These are phyloP conservation scores for Thamnidium elegans DNA, from an alignment of 192 early-diverging fungal genomes.

Conservation along the genomic window DNA sequence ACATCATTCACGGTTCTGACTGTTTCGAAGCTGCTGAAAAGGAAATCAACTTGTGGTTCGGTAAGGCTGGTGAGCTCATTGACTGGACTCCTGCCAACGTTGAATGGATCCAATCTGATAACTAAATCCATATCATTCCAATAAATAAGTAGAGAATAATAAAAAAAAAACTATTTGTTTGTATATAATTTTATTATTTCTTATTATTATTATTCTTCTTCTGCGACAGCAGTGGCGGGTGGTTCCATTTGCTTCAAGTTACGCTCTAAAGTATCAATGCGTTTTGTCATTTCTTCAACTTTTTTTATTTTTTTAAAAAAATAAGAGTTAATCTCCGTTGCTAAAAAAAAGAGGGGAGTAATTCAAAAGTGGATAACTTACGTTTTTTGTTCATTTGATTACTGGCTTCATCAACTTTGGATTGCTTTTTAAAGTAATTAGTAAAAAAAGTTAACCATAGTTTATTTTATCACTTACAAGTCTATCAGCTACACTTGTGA, in stretches of 20 bases:
- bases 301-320: background rate
- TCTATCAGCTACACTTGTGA: no score
- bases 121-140: conserved; percentile 42
- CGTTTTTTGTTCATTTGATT: conserved; percentile 9
- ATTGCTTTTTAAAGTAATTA: conserved; percentile 1
- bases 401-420: conserved; percentile 8
- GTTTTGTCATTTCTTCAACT: conserved; percentile 15
- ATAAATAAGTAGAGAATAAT: conserved; percentile 6
- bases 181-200: background rate
- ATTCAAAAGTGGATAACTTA: background rate
- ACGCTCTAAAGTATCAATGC: conserved; percentile 5
- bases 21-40: conserved; percentile 77
- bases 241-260: conserved; percentile 15
- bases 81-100: conserved; percentile 62
- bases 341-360: no score
- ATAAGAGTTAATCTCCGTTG: no score
- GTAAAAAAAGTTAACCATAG: background rate
- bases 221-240: background rate
- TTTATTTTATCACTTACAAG: no score
- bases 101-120: conserved; percentile 70
- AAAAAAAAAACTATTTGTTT: background rate
- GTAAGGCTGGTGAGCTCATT: conserved; percentile 56
- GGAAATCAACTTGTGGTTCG: conserved; percentile 79
- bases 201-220: background rate
- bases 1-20: conserved; percentile 88